phyloP scores from a whole-genome alignment of 768 basidiomycete genomes.

The Lactifluus rugatus region DNA sequence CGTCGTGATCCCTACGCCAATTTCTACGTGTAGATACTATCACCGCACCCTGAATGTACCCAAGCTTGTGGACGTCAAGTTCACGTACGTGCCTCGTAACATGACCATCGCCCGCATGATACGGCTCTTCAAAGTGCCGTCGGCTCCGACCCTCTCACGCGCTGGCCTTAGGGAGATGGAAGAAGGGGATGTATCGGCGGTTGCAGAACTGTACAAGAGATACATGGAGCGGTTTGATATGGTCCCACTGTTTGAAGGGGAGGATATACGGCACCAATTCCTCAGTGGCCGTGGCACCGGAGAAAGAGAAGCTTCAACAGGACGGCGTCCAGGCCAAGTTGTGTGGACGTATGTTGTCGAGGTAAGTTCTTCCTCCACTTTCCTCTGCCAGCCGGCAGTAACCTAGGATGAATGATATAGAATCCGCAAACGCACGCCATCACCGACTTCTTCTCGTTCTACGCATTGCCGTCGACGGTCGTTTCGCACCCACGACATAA shows the following conservation, averaged over 20 bases:
- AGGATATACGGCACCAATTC: conserved; percentile 82
- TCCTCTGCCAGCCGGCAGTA: neutral
- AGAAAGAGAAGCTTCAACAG: conserved; percentile 35
- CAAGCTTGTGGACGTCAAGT: conserved; percentile 85
- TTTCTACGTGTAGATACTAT: conserved; percentile 84
- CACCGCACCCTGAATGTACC: conserved; percentile 87
- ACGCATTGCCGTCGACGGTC: conserved; percentile 89
- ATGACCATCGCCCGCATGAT: conserved; percentile 91
- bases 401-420: conserved; percentile 33
- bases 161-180: conserved; percentile 83
- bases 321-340: conserved; percentile 67
- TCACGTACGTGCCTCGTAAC: conserved; percentile 77
- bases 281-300: conserved; percentile 71
- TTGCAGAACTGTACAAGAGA: conserved; percentile 57
- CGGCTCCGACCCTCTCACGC: conserved; percentile 32
- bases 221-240: conserved; percentile 87
- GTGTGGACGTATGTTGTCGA: conserved; percentile 96
- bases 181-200: conserved; percentile 60
- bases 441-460: conserved; percentile 96
- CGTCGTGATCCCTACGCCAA: conserved; percentile 86
- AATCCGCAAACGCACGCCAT: conserved; percentile 72
- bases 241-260: conserved; percentile 59
- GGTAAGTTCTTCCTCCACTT: conserved; percentile 33
- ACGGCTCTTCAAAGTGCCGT: conserved; percentile 57
- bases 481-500: conserved; percentile 66